phyloP scores from a whole-genome alignment of 1,139 yeast species.

The Suhomyces yuchorum region DNA sequence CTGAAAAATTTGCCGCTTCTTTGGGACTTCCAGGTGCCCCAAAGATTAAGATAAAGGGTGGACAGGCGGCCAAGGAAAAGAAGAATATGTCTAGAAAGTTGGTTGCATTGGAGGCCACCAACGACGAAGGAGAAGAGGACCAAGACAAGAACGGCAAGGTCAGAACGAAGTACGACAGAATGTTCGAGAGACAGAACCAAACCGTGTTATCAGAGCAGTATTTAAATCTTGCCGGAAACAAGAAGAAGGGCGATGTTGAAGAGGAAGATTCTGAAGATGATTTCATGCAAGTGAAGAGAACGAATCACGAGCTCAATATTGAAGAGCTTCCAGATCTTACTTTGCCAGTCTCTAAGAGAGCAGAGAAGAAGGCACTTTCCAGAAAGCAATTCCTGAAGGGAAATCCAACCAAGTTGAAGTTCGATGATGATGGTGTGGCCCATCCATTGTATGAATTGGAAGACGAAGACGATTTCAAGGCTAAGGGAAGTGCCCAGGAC shows the following conservation, averaged over 20 bases:
- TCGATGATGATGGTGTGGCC: constrained; percentile 92
- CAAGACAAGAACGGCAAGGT: constrained; percentile 41
- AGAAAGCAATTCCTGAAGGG: constrained; percentile 76
- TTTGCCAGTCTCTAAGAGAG: constrained; percentile 77
- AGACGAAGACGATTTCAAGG: constrained; percentile 82
- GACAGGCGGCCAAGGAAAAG: constrained; percentile 61
- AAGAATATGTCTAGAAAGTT: constrained; percentile 82
- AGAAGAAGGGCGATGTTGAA: constrained; percentile 31
- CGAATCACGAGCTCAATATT: constrained; percentile 68
- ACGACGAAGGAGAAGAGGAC: constrained; percentile 64
- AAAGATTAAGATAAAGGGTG: constrained; percentile 70
- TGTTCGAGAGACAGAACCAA: constrained; percentile 95
- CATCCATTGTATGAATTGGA: constrained; percentile 91
- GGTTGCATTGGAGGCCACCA: constrained; percentile 55
- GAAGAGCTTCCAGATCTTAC: constrained; percentile 63
- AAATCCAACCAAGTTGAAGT: constrained; percentile 74
- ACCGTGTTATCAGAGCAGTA: constrained; percentile 89
- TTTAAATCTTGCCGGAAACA: constrained; percentile 60
- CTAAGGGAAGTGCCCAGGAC: constrained; percentile 68
- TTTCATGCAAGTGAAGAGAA: constrained; percentile 77
- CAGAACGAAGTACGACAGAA: constrained; percentile 88
- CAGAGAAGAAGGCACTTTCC: constrained; percentile 84
- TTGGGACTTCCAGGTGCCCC: constrained; percentile 97
- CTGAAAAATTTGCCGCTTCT: constrained; percentile 82
- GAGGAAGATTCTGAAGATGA: constrained; percentile 59